These are phyloP conservation scores for Mycocentrospora acerina DNA, from an alignment of 2,329 filamentous ascomycete genomes.

Conservation along the genomic window DNA sequence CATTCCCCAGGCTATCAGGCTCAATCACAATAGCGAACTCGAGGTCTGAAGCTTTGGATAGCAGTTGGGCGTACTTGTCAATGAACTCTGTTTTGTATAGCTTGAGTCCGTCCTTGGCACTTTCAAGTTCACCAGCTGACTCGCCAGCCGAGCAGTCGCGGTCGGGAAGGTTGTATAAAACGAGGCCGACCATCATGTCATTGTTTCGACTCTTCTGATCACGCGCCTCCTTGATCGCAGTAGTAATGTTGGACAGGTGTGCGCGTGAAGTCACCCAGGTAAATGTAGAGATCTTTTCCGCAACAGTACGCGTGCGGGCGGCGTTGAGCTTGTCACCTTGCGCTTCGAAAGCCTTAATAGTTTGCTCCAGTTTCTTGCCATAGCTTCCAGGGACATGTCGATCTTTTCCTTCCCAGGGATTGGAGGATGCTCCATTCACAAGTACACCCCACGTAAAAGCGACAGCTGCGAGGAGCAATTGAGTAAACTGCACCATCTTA, in stretches of 20 bases:
- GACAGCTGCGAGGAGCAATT: slow-evolving; percentile 23
- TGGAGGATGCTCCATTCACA: slow-evolving; percentile 18
- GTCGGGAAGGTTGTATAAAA: slow-evolving; percentile 93
- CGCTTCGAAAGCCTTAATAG: slow-evolving; percentile 23
- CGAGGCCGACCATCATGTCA: slow-evolving; percentile 43
- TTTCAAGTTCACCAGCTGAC: slow-evolving; percentile 77
- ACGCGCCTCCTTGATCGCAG: slow-evolving; percentile 25
- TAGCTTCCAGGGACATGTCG: slow-evolving; percentile 25
- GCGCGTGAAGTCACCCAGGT: slow-evolving; percentile 28
- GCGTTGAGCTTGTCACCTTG: slow-evolving; percentile 28
- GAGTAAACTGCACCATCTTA: slow-evolving; percentile 26
- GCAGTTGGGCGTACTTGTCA: slow-evolving; percentile 27
- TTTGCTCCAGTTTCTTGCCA: slow-evolving; percentile 29
- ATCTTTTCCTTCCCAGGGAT: slow-evolving; percentile 26
- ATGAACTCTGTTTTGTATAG: slow-evolving; percentile 33
- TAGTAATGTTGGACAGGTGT: slow-evolving; percentile 18
- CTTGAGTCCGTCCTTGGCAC: slow-evolving; percentile 51
- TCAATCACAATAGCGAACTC: slow-evolving; percentile 34
- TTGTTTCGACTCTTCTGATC: slow-evolving; percentile 17
- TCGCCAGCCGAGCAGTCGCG: slow-evolving; percentile 80
- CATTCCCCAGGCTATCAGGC: slow-evolving; percentile 30
- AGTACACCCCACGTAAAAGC: slow-evolving; percentile 17
- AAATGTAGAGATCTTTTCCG: slow-evolving; percentile 28
- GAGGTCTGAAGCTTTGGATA: slow-evolving; percentile 24
- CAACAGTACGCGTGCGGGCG: slow-evolving; percentile 29